phyloP scores from a whole-genome alignment of 192 early-diverging fungal species.

The Podila horticola region DNA sequence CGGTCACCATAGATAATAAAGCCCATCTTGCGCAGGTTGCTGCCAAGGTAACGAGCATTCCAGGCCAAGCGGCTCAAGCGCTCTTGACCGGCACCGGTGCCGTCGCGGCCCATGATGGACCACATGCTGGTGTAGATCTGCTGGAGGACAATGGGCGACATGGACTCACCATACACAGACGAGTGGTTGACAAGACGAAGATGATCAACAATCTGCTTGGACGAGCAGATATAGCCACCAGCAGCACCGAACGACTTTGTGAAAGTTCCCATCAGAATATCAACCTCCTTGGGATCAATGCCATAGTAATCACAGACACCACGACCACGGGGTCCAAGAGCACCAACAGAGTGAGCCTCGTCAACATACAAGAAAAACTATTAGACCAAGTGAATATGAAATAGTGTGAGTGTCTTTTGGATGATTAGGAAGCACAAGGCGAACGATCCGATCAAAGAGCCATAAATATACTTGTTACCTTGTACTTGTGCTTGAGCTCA shows the following conservation, averaged over 20 bases:
- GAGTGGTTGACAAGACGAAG: constrained; percentile 83
- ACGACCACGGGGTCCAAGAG: constrained; percentile 91
- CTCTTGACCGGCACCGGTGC: constrained; percentile 82
- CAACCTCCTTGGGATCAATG: constrained; percentile 88
- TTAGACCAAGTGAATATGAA: constrained; percentile 4
- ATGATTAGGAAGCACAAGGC: not conserved
- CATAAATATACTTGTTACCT: constrained; percentile 51
- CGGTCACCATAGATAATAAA: constrained; percentile 93
- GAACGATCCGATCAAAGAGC: not conserved
- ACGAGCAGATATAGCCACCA: constrained; percentile 93
- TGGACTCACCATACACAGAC: constrained; percentile 90
- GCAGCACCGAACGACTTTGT: constrained; percentile 98
- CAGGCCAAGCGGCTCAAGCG: constrained; percentile 87
- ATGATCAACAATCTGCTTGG: constrained; percentile 78
- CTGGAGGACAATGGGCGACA: constrained; percentile 85
- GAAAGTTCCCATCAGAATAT: constrained; percentile 98
- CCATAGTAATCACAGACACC: constrained; percentile 97
- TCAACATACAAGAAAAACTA: constrained; percentile 95
- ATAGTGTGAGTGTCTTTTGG: not conserved
- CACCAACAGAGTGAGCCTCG: constrained; percentile 97
- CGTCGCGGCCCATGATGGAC: constrained; percentile 95
- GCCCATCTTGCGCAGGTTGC: constrained; percentile 84
- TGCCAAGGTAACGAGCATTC: constrained; percentile 88
- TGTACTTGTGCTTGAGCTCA: constrained; percentile 90
- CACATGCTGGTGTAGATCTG: constrained; percentile 91